Base-by-base conservation (phyloP, 768 basidiomycete genomes). In the Mycena vulgaris region DNA sequence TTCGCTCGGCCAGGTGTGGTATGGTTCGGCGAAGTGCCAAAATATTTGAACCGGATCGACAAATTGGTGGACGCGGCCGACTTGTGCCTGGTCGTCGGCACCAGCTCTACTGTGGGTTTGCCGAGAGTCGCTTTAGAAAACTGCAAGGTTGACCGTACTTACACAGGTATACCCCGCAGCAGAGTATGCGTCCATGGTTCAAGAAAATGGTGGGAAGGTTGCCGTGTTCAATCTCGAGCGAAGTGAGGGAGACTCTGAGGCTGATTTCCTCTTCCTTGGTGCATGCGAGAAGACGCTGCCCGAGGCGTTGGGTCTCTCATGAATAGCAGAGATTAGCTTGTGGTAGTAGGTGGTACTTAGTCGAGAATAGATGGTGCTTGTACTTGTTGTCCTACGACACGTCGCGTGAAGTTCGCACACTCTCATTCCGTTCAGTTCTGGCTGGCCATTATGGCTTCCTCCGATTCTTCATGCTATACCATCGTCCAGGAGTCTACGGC, bases 381-480 rank as follows among this genome's bases (percentile, higher is more conserved):
- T 51, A 33, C 35, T 13, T 69, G 35, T 48, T 63, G 17, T 30
- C 13, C 30, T 21, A 35, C 39, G 42, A 60, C 66, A 61, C 59
- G 59, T 67, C 58, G 66, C 56, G 57, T 60, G 23, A 48, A 48
- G 25, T 48, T 48, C 47, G 47, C 47, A 48, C n/a, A 28, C 45
- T 40, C 27, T 3, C 23, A 35, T 35, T 68, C 21, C 25, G 35
- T 33, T 63, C 40, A 27, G 39, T 64, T 52, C 66, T 68, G 62
- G 66, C 56, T 71, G 66, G 57, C 63, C 45, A 77, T 75, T 55
- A 83, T 84, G 82, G 81, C 85, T 55, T 80, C 85, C 48, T 80
- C 87, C 72, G 93, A 94, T 74, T 79, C 89, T 61, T 82, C 89
- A 76, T 95, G 93, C 78, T 93, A 95, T 78, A 95, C 94, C 11